These are phyloP conservation scores for Cladophialophora bantiana DNA, from an alignment of 2,329 filamentous ascomycete genomes.

Conservation along the genomic window DNA sequence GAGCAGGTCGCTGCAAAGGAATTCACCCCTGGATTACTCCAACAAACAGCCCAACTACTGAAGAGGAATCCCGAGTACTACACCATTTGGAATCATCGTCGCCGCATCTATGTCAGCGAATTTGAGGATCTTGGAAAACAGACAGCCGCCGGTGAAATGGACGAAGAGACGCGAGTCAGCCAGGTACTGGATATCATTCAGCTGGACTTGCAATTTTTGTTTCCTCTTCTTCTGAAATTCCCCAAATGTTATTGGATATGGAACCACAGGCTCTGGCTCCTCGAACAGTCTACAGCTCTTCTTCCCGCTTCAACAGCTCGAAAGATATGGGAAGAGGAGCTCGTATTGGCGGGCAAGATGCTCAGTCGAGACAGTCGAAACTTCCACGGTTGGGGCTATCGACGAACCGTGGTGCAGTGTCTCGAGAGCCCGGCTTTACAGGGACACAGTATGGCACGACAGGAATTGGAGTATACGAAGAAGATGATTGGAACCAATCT, in stretches of 20 bases:
- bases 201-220: constrained; percentile 79
- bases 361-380: constrained; percentile 84
- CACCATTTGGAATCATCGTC: constrained; percentile 63
- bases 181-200: constrained; percentile 64
- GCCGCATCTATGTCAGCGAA: constrained; percentile 59
- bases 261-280: constrained; percentile 90
- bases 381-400: constrained; percentile 96
- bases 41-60: constrained; percentile 53
- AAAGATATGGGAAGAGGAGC: constrained; percentile 81
- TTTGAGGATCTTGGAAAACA: constrained; percentile 36
- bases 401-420: constrained; percentile 76
- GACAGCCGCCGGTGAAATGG: constrained; percentile 38
- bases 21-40: constrained; percentile 52
- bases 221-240: constrained; percentile 81
- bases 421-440: constrained; percentile 67
- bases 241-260: constrained; percentile 99
- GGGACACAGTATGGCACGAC: constrained; percentile 72
- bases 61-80: constrained; percentile 58
- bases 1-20: constrained; percentile 49
- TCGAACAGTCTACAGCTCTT: constrained; percentile 72
- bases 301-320: constrained; percentile 65
- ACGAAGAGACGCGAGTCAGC: constrained; percentile 43
- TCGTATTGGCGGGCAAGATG: constrained; percentile 86
- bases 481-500: constrained; percentile 85
- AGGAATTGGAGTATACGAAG: constrained; percentile 88